Base-by-base conservation (phyloP, 495 filamentous ascomycete species). In the Talaromyces trachyspermus region DNA sequence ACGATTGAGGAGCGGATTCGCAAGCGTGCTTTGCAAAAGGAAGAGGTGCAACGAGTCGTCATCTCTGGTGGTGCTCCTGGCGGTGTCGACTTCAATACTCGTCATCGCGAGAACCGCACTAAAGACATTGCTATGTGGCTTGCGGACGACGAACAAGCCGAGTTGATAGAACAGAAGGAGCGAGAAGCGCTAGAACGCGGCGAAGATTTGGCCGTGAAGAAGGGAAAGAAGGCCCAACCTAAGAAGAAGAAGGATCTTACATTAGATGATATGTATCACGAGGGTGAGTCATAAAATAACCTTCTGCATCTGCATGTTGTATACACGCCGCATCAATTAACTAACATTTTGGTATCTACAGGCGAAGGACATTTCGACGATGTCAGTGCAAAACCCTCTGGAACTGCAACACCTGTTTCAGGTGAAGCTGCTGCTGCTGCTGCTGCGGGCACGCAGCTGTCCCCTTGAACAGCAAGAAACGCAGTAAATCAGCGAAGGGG, bases 1-100 rank as follows among this genome's bases (percentile, higher is more conserved):
- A 98, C 92, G 2, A 98, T 98, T 62, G 92, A 98, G 66, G 92
- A 98, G 69, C 90, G 92, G 26, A 98, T 98, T 56, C 87, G 94
- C 52, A 95, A 95, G 78, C 86, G 92, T 20, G 92, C 92, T 25
- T 70, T 95, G 62, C 92, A 99, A 65, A 99, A 99, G 67, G 94
- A 99, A 69, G 92, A 99, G 62, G 92, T 99, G 53, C 92, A 99
- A 65, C 86, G 92, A 22, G 92, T 99, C 24, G 92, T 99, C 63
- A 99, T 99, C 57, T 88, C 88, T 22, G 89, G 89, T 49, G 89
- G 89, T 32, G 86, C 82, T 32, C 79, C 85, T 33, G 75, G 82
- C 42, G 83, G 83, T 48, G 90, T 95, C 33, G 90, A 96, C 68
- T 96, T 96, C 73, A 95, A 90, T 61, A 91, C 88, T 14, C 81